Evolutionary conservation across 176 grass and related monocot genomes (phyloP), one percentile per base, ranked within the genome.

Genomic region (Paspalum vaginatum): DNA sequence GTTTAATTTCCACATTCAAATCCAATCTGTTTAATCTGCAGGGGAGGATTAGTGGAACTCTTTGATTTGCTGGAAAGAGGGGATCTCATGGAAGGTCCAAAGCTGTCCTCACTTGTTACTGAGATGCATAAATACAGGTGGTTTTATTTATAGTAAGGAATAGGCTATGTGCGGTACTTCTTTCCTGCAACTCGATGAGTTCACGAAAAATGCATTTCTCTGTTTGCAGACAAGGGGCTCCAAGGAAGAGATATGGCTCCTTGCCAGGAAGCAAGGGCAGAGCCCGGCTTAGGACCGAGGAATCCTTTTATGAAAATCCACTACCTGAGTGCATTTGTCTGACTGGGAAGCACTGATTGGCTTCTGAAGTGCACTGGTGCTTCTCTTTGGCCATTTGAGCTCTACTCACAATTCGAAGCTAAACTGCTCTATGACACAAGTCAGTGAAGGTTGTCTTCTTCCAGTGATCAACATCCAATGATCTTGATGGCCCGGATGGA

Each of bases 251-350:
- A 79, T 93, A 93, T 63, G 79, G 86, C 7, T 93, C 90, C 68
- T 79, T 91, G 48, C 88, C 86, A 9, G 92, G 92, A 80, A 98
- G 88, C 69, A 98, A 98, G 84, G 92, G 92, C 38, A 94, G 86
- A 55, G 86, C 78, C 77, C 88, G 90, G 37, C 88, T 93, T 61
- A 85, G 96, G 87, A 95, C 92, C 0, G 96, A 98, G 79, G 90
- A 95, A 84, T 95, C 88, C 25, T 98, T 98, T 72, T 93, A 95
- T 69, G 96, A 93, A 81, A 98, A 93, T 42, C 92, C 96, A 72
- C 65, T 98, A 67, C 88, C 92, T 27, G 96, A 98, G 85, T 95
- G 96, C 71, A 98, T 98, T 54, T 98, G 92, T 81, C 68, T 72
- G 44, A 83, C 75, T 51, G 70, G 71, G 54, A 95, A 89, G 72